Conservation (phyloP, 345 rosid species). For the Clarkia xantiana region DNA sequence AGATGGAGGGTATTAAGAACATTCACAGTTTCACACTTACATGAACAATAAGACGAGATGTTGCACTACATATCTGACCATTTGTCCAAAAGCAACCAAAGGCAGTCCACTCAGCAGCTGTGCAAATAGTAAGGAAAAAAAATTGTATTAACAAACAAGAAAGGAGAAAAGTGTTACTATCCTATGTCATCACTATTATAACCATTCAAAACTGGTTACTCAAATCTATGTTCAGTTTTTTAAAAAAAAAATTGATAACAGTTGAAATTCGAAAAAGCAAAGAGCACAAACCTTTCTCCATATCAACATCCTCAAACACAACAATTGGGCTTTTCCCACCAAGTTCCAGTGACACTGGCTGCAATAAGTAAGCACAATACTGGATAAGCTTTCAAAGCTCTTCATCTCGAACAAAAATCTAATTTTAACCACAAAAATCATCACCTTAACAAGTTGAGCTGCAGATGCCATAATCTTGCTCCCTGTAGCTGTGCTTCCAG, state of each 20-base stretch:
- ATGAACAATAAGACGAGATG: slow-evolving; percentile 87
- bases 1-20: too few species aligned
- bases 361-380: slow-evolving; percentile 13
- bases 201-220: too few species aligned
- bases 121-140: not conserved
- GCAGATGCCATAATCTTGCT: slow-evolving; percentile 74
- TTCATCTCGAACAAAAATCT: too few species aligned
- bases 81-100: slow-evolving; percentile 96
- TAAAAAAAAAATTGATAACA: not conserved
- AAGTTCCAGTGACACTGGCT: slow-evolving; percentile 92
- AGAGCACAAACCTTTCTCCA: slow-evolving; percentile 13
- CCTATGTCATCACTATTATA: too few species aligned
- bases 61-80: slow-evolving; percentile 98
- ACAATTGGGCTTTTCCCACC: slow-evolving; percentile 94
- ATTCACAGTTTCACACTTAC: slow-evolving; percentile 25
- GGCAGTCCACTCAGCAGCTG: slow-evolving; percentile 81
- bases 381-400: not conserved
- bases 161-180: not conserved
- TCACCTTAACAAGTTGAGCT: slow-evolving; percentile 76
- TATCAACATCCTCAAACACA: slow-evolving; percentile 85
- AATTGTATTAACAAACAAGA: not conserved
- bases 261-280: not conserved
- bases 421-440: not conserved
- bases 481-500: slow-evolving; percentile 91
- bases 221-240: not conserved